phyloP scores from a whole-genome alignment of 257 asterid species.

The Fraxinus cuspidata region DNA sequence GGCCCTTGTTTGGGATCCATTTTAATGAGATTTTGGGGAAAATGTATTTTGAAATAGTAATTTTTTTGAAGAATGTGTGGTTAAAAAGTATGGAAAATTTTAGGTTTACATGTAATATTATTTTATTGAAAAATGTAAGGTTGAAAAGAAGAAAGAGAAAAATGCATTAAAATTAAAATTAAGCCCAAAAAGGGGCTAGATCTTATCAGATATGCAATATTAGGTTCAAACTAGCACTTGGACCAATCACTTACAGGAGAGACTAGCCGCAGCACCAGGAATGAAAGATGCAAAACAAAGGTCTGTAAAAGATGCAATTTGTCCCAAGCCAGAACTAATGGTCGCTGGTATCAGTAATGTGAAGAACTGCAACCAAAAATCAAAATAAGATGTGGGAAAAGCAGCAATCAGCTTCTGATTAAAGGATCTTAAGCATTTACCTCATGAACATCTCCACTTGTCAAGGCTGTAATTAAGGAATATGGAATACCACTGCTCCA shows the following conservation, averaged over 20 bases:
- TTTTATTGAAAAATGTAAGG: too few relatives aligned
- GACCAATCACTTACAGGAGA: slow-evolving; percentile 44
- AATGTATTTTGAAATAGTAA: too few relatives aligned
- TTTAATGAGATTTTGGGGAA: too few relatives aligned
- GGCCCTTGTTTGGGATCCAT: too few relatives aligned
- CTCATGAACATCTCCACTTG: slow-evolving; percentile 35
- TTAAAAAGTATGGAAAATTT: too few relatives aligned
- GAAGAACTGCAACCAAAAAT: slow-evolving; percentile 38
- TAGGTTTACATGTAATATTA: too few relatives aligned
- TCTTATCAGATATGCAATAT: background rate
- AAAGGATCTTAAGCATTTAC: slow-evolving; percentile 29
- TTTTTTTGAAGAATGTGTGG: too few relatives aligned
- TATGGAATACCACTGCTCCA: slow-evolving; percentile 31
- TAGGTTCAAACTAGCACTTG: slow-evolving; percentile 11
- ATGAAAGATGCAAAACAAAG: slow-evolving; percentile 48
- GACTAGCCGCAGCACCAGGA: slow-evolving; percentile 51
- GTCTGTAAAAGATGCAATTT: slow-evolving; percentile 51
- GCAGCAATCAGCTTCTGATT: slow-evolving; percentile 14
- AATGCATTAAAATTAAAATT: too few relatives aligned
- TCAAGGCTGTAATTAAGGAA: slow-evolving; percentile 30
- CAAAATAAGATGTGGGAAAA: slow-evolving; percentile 14
- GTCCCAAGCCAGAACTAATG: slow-evolving; percentile 45
- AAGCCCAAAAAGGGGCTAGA: background rate
- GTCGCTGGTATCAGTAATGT: slow-evolving; percentile 48
- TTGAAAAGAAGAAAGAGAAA: too few relatives aligned